Evolutionary conservation across 371 early-diverging fungal species (phyloP).

Genomic region (Mortierella sp.): DNA sequence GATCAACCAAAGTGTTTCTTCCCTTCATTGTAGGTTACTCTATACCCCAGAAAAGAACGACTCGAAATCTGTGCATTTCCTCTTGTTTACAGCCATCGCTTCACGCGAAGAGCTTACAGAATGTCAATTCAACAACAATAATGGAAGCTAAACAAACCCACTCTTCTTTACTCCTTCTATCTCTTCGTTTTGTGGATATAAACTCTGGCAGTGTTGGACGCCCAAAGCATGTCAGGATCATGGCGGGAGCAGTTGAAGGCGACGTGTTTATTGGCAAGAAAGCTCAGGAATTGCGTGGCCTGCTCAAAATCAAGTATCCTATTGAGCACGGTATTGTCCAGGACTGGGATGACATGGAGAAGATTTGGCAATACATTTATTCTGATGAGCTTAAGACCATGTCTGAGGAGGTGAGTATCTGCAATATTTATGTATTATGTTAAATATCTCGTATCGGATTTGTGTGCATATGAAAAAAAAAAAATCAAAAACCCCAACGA

Average conservation of each 20-base stretch:
- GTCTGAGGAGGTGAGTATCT: slow-evolving; percentile 87
- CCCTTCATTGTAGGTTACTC: slow-evolving; percentile 47
- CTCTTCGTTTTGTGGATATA: neutral
- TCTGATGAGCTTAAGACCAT: slow-evolving; percentile 94
- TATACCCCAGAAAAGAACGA: neutral
- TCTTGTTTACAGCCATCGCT: neutral
- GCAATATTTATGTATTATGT: neutral
- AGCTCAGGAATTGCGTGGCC: slow-evolving; percentile 99
- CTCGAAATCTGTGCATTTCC: too few relatives aligned
- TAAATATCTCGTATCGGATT: neutral
- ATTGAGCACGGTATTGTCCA: slow-evolving; percentile 99
- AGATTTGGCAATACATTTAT: slow-evolving; percentile 99
- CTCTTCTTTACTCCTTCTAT: neutral
- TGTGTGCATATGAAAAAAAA: neutral
- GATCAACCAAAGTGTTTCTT: slow-evolving; percentile 91
- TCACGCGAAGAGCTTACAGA: neutral
- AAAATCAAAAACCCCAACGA: neutral
- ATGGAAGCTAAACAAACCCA: neutral
- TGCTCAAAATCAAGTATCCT: slow-evolving; percentile 99
- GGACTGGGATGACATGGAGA: slow-evolving; percentile 99
- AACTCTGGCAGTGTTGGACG: slow-evolving; percentile 94
- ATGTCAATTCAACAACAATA: neutral
- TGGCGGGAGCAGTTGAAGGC: slow-evolving; percentile 99
- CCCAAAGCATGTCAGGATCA: slow-evolving; percentile 99
- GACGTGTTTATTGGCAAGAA: slow-evolving; percentile 99